Evolutionary conservation across 1,284 basidiomycete genomes (phyloP).

Genomic region (Filobasidium uniguttulatum): DNA sequence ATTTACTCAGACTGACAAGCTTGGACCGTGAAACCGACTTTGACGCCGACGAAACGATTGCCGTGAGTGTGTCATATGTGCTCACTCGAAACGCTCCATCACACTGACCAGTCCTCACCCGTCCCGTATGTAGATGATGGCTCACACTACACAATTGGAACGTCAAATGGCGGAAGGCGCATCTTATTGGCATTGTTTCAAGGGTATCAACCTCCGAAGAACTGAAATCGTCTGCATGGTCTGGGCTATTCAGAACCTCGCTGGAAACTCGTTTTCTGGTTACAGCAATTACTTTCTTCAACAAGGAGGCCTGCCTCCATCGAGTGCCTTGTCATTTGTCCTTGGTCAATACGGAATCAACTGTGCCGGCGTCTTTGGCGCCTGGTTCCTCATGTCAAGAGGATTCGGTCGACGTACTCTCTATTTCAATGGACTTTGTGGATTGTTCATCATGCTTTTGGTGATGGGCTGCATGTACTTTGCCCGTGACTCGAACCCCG

Average conservation of each 20-base stretch:
- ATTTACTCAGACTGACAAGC: constrained; percentile 33
- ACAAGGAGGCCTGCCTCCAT: constrained; percentile 36
- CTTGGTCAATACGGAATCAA: constrained; percentile 29
- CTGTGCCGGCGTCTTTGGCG: constrained; percentile 25
- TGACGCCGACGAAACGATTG: constrained; percentile 36
- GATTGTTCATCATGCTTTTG: constrained; percentile 38
- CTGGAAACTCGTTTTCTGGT: constrained; percentile 27
- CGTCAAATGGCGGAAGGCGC: constrained; percentile 24
- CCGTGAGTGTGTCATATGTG: constrained; percentile 24
- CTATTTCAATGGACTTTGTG: constrained; percentile 39
- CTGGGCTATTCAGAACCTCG: constrained; percentile 32
- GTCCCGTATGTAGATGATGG: neutral
- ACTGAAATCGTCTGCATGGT: constrained; percentile 33
- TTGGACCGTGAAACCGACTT: constrained; percentile 27
- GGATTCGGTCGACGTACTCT: constrained; percentile 37
- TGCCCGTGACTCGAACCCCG: constrained; percentile 20
- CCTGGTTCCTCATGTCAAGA: constrained; percentile 34
- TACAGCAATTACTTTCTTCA: constrained; percentile 35
- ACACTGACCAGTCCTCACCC: neutral
- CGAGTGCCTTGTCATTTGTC: constrained; percentile 34
- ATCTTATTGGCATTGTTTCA: constrained; percentile 41
- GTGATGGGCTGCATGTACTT: constrained; percentile 41
- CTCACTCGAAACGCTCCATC: neutral
- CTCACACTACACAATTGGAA: constrained; percentile 12
- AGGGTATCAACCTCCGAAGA: constrained; percentile 29